A percentile compares a stretch with the other conserved stretches of the same genome.
Conservation (phyloP, 305 asterid genomes). For the Fraxinus sp. region DNA sequence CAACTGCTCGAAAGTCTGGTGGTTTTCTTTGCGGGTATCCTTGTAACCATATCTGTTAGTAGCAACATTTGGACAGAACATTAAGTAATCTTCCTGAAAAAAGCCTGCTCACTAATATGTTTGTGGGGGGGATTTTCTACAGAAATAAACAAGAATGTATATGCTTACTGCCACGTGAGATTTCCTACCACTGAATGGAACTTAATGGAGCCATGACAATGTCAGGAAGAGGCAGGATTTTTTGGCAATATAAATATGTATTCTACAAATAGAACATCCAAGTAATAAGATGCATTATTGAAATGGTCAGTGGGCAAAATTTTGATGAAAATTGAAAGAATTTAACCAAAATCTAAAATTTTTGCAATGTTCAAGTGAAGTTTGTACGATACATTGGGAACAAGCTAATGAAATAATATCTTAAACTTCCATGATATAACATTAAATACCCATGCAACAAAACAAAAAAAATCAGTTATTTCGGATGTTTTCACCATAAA, state of each 20-base stretch:
- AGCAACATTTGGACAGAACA: constrained; percentile 25
- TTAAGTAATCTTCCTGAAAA: constrained; percentile 12
- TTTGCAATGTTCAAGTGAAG: neutral
- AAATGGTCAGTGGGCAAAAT: neutral
- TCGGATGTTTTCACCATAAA: neutral
- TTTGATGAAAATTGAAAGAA: neutral
- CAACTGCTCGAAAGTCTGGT: constrained; percentile 94
- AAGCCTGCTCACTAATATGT: neutral
- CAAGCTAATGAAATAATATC: constrained; percentile 4
- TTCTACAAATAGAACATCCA: neutral
- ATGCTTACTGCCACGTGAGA: neutral
- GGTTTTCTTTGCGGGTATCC: constrained; percentile 97
- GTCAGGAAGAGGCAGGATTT: neutral
- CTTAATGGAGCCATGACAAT: neutral
- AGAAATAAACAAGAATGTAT: neutral
- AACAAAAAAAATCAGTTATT: neutral
- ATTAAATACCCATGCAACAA: constrained; percentile 6
- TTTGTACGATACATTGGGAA: neutral
- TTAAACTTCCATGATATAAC: neutral
- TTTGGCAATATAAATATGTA: neutral
- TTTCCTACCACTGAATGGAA: neutral
- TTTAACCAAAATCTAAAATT: neutral
- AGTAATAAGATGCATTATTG: neutral
- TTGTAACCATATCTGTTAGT: constrained; percentile 91
- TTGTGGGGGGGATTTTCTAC: neutral